Conservation (phyloP, 176 grass and related monocot genomes). For the Carex littledalei region DNA sequence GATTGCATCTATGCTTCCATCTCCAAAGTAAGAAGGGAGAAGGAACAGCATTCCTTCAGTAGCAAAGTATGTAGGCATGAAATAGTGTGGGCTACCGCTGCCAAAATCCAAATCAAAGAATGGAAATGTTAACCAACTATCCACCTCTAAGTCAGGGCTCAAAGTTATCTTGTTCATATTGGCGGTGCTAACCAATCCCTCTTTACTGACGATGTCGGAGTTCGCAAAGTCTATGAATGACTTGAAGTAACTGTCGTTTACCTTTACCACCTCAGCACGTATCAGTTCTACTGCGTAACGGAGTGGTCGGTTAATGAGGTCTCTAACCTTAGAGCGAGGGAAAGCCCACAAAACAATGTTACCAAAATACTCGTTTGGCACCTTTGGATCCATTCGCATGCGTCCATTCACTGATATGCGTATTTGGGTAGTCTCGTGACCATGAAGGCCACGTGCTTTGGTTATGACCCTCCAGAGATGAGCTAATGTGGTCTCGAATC, state of each 20-base stretch:
- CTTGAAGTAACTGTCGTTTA: constrained; percentile 49
- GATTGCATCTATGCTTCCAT: constrained; percentile 54
- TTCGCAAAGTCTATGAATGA: constrained; percentile 56
- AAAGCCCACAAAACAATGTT: constrained; percentile 70
- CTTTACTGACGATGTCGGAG: constrained; percentile 29
- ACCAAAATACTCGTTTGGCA: constrained; percentile 45
- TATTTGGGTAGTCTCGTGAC: constrained; percentile 15
- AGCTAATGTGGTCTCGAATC: constrained; percentile 49
- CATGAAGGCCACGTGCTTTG: constrained; percentile 24
- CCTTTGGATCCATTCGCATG: constrained; percentile 16
- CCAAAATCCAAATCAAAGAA: constrained; percentile 66
- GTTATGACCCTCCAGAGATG: constrained; percentile 59
- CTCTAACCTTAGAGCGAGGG: constrained; percentile 27
- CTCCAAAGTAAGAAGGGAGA: constrained; percentile 43
- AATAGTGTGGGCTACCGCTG: constrained; percentile 36
- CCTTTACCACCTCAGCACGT: constrained; percentile 31
- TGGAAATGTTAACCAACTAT: constrained; percentile 58
- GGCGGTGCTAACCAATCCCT: constrained; percentile 39
- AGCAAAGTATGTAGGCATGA: constrained; percentile 60
- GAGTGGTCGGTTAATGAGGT: constrained; percentile 36
- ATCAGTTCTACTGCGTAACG: constrained; percentile 45
- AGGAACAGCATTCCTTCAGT: constrained; percentile 56
- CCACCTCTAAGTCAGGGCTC: constrained; percentile 60
- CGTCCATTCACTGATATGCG: constrained; percentile 60
- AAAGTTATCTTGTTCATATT: constrained; percentile 30